phyloP scores from a whole-genome alignment of 345 rosid genomes.

The Salix suchowensis region DNA sequence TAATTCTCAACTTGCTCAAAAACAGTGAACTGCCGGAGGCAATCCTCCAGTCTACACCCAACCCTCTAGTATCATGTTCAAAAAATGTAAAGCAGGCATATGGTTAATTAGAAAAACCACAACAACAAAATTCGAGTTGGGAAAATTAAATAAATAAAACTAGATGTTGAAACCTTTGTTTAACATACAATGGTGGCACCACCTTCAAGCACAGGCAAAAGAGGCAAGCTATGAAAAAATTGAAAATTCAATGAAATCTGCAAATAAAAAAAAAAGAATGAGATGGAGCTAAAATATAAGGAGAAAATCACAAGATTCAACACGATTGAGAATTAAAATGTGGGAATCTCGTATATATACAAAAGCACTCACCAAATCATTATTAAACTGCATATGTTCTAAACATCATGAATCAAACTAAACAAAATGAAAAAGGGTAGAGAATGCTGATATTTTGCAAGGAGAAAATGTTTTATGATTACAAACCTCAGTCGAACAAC shows the following conservation, averaged over 20 bases:
- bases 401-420: background rate
- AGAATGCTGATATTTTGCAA: background rate
- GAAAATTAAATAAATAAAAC: slow-evolving; percentile 4
- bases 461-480: slow-evolving; percentile 8
- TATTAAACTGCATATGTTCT: background rate
- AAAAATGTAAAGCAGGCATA: background rate
- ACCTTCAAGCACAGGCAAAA: slow-evolving; percentile 47
- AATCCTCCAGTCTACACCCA: slow-evolving; percentile 59
- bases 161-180: slow-evolving; percentile 40
- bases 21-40: slow-evolving; percentile 58
- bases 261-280: slow-evolving; percentile 14
- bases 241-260: slow-evolving; percentile 87
- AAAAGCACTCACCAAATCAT: background rate
- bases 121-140: background rate
- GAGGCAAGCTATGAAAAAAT: slow-evolving; percentile 75
- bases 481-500: slow-evolving; percentile 73
- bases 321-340: background rate
- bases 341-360: background rate
- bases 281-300: background rate
- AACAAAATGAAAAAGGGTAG: background rate
- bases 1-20: slow-evolving; percentile 65
- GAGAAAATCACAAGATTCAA: background rate
- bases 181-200: slow-evolving; percentile 71
- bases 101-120: background rate
- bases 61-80: slow-evolving; percentile 36